Percentiles rank a stretch among this genome's conserved stretches.
Evolutionary conservation across 2,329 filamentous ascomycete species (phyloP).

Genomic region (Hymenoscyphus scutula): DNA sequence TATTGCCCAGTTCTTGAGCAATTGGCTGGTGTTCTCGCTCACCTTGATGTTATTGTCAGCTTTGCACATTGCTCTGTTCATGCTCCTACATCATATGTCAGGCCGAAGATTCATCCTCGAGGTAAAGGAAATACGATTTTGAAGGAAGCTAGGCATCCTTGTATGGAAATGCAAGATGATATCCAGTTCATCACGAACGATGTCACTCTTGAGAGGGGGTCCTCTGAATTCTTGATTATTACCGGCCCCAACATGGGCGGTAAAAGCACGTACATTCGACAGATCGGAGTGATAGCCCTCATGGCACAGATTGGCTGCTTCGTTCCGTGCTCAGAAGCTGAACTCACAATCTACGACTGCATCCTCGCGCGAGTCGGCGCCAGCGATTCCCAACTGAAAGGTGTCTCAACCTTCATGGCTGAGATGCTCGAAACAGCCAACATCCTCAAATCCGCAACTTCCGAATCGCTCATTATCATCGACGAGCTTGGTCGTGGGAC

Average conservation of each 20-base stretch:
- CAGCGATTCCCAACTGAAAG: conserved; percentile 94
- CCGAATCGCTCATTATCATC: conserved; percentile 96
- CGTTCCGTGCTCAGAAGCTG: conserved; percentile 85
- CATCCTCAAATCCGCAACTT: conserved; percentile 93
- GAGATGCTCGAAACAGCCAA: conserved; percentile 99
- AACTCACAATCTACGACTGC: conserved; percentile 93
- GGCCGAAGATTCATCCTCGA: conserved; percentile 85
- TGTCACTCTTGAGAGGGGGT: conserved; percentile 72
- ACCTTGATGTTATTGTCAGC: conserved; percentile 91
- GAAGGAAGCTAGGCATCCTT: conserved; percentile 92
- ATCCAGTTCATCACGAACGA: conserved; percentile 99
- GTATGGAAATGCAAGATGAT: conserved; percentile 98
- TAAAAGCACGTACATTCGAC: conserved; percentile 97
- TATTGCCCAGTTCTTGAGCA: conserved; percentile 92
- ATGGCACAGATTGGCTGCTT: conserved; percentile 98
- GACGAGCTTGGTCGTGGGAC: conserved; percentile 96
- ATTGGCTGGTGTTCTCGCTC: conserved; percentile 82
- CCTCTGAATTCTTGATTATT: conserved; percentile 72
- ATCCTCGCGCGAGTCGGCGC: conserved; percentile 95
- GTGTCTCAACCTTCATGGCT: conserved; percentile 98
- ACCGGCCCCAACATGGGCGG: conserved; percentile 99
- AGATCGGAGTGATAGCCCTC: conserved; percentile 92
- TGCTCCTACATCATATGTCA: conserved; percentile 86
- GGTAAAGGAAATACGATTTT: conserved; percentile 85
- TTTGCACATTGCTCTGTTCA: conserved; percentile 93